These are phyloP conservation scores for Chimonanthus salicifolius DNA, from an alignment of 164 flowering plant species.

Conservation along the genomic window DNA sequence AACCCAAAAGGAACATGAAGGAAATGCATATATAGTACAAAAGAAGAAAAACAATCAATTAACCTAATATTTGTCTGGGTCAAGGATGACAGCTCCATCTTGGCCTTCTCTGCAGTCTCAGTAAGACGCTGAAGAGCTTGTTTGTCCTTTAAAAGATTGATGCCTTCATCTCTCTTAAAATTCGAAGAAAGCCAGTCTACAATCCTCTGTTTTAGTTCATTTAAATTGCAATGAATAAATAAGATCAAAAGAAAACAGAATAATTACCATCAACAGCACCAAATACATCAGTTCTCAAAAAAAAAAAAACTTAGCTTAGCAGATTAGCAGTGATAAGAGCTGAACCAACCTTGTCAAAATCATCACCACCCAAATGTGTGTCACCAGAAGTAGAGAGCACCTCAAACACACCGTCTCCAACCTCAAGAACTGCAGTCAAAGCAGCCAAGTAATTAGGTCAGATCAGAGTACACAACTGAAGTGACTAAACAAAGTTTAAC, in stretches of 20 bases:
- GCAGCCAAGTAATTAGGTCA: not conserved
- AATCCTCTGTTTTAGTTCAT: conserved; percentile 10
- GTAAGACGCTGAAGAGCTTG: conserved; percentile 55
- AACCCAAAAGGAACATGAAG: not conserved
- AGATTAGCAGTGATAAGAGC: not conserved
- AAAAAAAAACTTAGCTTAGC: not conserved
- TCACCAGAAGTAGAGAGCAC: conserved; percentile 81
- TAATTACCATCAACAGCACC: not conserved
- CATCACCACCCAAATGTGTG: conserved; percentile 84
- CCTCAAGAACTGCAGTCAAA: conserved; percentile 65
- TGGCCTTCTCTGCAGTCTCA: conserved; percentile 70
- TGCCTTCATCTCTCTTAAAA: conserved; percentile 18
- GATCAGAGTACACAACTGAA: no score
- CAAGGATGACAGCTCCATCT: conserved; percentile 66
- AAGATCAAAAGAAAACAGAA: not conserved
- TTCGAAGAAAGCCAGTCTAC: conserved; percentile 14
- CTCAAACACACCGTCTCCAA: conserved; percentile 90
- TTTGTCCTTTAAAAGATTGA: conserved; percentile 16
- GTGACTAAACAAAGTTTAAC: no score
- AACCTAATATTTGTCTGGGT: conserved; percentile 62
- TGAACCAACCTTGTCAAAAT: conserved; percentile 67
- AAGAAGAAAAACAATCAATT: not conserved
- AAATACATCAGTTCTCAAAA: not conserved
- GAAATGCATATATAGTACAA: not conserved
- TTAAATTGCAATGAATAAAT: not conserved